Conservation (phyloP, 305 asterid species). For the Solanum hybrid region DNA sequence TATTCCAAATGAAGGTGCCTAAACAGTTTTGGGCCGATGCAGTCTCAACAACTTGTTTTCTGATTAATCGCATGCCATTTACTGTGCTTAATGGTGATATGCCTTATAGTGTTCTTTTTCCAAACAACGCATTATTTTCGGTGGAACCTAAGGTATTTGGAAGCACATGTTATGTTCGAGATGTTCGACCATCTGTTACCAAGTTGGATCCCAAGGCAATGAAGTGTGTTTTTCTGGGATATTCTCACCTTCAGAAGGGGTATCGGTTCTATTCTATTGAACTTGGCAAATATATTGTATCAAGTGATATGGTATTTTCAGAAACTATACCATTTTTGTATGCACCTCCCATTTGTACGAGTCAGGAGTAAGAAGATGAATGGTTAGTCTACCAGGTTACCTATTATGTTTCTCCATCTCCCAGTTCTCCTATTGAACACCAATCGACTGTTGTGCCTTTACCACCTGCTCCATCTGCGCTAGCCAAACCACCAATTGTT, state of each 20-base stretch:
- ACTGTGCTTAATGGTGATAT: not conserved
- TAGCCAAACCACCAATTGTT: not conserved
- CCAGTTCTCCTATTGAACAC: not conserved
- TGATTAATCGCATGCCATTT: not conserved
- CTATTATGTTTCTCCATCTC: not conserved
- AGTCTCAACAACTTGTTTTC: not conserved
- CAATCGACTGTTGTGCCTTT: not conserved
- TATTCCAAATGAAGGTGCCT: not conserved
- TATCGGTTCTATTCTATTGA: no score
- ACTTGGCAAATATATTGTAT: not conserved
- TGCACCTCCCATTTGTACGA: not conserved
- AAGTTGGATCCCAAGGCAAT: not conserved
- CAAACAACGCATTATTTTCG: not conserved
- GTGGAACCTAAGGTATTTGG: not conserved
- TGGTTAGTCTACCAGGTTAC: not conserved
- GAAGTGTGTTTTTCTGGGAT: not conserved
- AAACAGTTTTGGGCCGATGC: not conserved
- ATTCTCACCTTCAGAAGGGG: not conserved
- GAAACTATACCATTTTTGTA: not conserved
- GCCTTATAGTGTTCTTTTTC: not conserved
- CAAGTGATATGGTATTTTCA: not conserved
- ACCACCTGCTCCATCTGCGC: not conserved
- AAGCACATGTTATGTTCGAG: not conserved
- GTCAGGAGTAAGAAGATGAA: not conserved
- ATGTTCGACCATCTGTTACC: not conserved